Conservation (phyloP, 2,329 filamentous ascomycete genomes). For the Helminthosporium solani region DNA sequence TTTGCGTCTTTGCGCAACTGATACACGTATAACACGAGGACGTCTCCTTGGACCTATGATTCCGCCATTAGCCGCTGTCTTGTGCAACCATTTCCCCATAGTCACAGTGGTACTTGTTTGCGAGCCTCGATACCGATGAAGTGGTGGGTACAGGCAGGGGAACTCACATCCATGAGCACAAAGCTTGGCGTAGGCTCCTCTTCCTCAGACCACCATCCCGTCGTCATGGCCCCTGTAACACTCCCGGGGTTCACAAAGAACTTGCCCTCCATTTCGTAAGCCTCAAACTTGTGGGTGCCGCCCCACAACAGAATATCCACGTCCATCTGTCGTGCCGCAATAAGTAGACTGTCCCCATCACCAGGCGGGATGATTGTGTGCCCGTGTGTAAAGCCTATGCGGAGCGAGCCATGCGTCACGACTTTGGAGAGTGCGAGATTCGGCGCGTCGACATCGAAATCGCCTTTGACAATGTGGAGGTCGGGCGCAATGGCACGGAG, state of each 20-base stretch:
- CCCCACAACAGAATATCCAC: constrained; percentile 70
- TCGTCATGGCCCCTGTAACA: constrained; percentile 66
- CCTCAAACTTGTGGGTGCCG: constrained; percentile 69
- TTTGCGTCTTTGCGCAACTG: constrained; percentile 55
- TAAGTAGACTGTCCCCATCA: constrained; percentile 66
- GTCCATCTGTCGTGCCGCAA: constrained; percentile 70
- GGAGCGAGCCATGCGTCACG: constrained; percentile 66
- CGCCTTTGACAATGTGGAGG: constrained; percentile 68
- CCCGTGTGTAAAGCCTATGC: constrained; percentile 70
- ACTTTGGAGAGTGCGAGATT: constrained; percentile 67
- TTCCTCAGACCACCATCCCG: constrained; percentile 57
- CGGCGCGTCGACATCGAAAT: constrained; percentile 68
- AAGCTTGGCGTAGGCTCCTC: constrained; percentile 80
- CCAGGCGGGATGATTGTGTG: constrained; percentile 70
- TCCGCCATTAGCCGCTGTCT: constrained; percentile 18
- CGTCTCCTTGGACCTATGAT: constrained; percentile 85
- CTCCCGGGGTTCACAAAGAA: constrained; percentile 71
- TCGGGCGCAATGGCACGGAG: constrained; percentile 59
- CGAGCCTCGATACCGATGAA: not conserved
- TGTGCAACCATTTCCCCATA: not conserved
- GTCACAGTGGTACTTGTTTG: constrained; percentile 1
- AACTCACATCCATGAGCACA: constrained; percentile 93
- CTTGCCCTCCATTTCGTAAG: constrained; percentile 70
- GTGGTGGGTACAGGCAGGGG: not conserved
- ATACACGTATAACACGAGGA: constrained; percentile 93